These are phyloP conservation scores for Aspergillus quadrilineatus DNA, from an alignment of 2,329 filamentous ascomycete species.

Conservation along the genomic window DNA sequence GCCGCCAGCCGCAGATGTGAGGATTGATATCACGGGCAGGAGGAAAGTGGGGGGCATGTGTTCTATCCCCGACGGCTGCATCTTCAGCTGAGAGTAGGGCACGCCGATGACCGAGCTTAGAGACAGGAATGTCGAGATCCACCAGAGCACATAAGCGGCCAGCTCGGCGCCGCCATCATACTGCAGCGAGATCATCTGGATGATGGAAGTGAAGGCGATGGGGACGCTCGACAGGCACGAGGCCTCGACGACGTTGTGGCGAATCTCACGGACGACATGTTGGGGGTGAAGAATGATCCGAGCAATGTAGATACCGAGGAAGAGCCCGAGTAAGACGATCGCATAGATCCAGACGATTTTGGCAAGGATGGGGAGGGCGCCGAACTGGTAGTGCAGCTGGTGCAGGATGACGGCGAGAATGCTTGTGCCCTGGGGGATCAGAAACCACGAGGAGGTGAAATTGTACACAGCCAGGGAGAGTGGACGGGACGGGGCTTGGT, in stretches of 20 bases:
- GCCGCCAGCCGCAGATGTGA: constrained; percentile 42
- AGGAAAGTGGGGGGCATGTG: constrained; percentile 35
- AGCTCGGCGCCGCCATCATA: constrained; percentile 30
- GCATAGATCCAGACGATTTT: constrained; percentile 42
- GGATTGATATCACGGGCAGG: constrained; percentile 41
- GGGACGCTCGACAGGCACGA: constrained; percentile 41
- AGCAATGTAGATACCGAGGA: constrained; percentile 32
- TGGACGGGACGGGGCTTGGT: neutral
- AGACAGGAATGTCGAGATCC: constrained; percentile 38
- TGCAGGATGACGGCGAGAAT: constrained; percentile 39
- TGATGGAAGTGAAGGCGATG: constrained; percentile 38
- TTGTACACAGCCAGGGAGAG: constrained; percentile 27
- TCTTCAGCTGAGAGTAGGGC: constrained; percentile 37
- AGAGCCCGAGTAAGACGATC: constrained; percentile 33
- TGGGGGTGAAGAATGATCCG: constrained; percentile 34
- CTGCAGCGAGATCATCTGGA: constrained; percentile 51
- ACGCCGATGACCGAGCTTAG: constrained; percentile 33
- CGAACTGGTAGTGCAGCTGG: constrained; percentile 44
- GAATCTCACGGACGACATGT: constrained; percentile 32
- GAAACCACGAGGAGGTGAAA: constrained; percentile 41
- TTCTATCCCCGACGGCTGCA: constrained; percentile 38
- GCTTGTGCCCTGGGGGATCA: constrained; percentile 41
- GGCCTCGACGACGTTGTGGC: constrained; percentile 34
- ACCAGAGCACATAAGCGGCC: constrained; percentile 43
- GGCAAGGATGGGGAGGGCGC: constrained; percentile 36